These are phyloP conservation scores for Schwanniomyces vanrijiae DNA, from an alignment of 805 yeast genomes.

Conservation along the genomic window DNA sequence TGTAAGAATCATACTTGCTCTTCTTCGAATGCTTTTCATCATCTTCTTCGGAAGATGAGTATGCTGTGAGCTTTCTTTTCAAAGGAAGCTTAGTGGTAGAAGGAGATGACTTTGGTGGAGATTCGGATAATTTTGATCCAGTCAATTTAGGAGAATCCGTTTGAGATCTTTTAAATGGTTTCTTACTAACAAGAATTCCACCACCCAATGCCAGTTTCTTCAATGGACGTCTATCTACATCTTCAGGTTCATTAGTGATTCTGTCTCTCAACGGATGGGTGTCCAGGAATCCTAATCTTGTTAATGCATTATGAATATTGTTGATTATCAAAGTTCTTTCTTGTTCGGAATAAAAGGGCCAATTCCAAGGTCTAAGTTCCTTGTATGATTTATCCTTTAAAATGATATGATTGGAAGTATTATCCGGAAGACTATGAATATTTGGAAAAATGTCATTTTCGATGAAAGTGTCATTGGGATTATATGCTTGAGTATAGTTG, in stretches of 20 bases:
- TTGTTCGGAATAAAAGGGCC: conserved; percentile 28
- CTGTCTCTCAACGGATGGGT: conserved; percentile 43
- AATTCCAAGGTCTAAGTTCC: conserved; percentile 38
- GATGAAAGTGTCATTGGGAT: conserved; percentile 30
- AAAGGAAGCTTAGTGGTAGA: not conserved
- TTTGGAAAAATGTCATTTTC: conserved; percentile 29
- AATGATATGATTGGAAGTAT: conserved; percentile 14
- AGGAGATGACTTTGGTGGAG: conserved; percentile 3
- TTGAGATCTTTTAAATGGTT: conserved; percentile 13
- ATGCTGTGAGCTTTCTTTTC: conserved; percentile 8
- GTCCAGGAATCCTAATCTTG: conserved; percentile 41
- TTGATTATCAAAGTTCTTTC: conserved; percentile 32
- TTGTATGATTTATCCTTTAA: conserved; percentile 43
- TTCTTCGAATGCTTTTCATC: conserved; percentile 9
- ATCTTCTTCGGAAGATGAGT: conserved; percentile 14
- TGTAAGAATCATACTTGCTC: conserved; percentile 15
- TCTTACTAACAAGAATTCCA: conserved; percentile 16
- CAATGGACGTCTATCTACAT: conserved; percentile 3
- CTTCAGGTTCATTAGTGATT: conserved; percentile 15
- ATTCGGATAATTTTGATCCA: conserved; percentile 1
- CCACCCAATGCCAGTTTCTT: conserved; percentile 17
- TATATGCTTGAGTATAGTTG: conserved; percentile 30
- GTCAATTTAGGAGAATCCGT: conserved; percentile 15
- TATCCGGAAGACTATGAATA: conserved; percentile 8
- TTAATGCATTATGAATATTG: conserved; percentile 38